Base-by-base conservation (phyloP, 73 alveolate genomes). In the Diophrys appendiculata region DNA sequence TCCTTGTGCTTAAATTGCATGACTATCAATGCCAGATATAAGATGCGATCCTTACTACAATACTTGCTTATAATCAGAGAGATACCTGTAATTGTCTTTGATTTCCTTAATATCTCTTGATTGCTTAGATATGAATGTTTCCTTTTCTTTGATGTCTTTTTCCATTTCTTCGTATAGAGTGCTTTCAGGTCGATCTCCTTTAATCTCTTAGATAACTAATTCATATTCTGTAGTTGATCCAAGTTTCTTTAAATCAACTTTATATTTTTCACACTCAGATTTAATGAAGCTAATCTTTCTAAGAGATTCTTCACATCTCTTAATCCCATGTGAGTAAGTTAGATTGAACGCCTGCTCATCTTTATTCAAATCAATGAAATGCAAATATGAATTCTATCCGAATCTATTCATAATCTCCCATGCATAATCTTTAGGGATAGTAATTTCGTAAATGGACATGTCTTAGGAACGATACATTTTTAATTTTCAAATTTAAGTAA, bases 321-420 rank as follows among this genome's bases (percentile, higher is more conserved):
- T 90, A 30, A 94, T 69, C 43, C 64, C 69, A 71, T 76, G 81
- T 54, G 93, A 92, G 68, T 78, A 91, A 28, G 91, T 90, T 28
- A 92, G 91, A 67, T 91, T 91, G 82, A 91, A 91, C 30, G 88
- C 88, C 23, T 95, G 92, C 54, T 92, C 95, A 28, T 93, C 96
- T 29, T 88, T 52, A 83, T 97, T 96, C 69, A 92, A 84, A 89
- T 97, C 99, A n/a, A 91, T 97, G 89, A 97, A 94, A 82, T 97
- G 98, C 68, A 95, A 73, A 84, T 91, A 90, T 60, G 92, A 92
- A 18, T 93, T 88, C 80, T 93, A 92, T 35, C 99, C 99, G 33
- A 97, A 76, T 80, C 93, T 95, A 85, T 95, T 96, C 91, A 97
- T 86, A 30, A 94, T 89, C 54, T 88, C 95, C 91, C 96, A 86